Conservation (phyloP, 202 grass and related monocot genomes). For the Saccharum hybrid region DNA sequence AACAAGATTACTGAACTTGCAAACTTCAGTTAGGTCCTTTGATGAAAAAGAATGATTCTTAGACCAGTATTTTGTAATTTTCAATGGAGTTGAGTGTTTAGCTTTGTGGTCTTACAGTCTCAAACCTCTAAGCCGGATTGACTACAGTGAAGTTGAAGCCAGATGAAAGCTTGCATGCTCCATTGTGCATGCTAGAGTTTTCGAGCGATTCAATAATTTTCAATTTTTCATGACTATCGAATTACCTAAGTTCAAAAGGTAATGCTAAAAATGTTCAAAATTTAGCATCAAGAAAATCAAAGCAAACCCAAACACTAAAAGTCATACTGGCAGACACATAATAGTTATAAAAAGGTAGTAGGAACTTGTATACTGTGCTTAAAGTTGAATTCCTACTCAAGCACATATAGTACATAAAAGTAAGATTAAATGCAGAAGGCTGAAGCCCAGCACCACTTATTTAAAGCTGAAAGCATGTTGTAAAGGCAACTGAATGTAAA, state of each 20-base stretch:
- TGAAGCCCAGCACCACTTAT: background rate
- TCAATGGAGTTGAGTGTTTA: background rate
- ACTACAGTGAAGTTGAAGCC: constrained; percentile 18
- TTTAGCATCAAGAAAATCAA: background rate
- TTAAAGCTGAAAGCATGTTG: constrained; percentile 2
- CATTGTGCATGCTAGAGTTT: background rate
- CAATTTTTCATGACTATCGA: constrained; percentile 17
- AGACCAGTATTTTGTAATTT: background rate
- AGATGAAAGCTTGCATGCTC: background rate
- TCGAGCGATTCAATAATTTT: background rate
- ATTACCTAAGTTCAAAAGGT: constrained; percentile 17
- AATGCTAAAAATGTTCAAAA: background rate
- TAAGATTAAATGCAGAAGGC: background rate
- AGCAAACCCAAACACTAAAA: background rate
- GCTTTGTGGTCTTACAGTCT: background rate
- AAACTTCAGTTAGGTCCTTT: constrained; percentile 24
- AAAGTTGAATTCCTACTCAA: background rate
- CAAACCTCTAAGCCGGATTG: background rate
- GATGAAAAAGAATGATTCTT: background rate
- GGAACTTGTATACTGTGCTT: background rate
- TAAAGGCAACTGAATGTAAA: constrained; percentile 19
- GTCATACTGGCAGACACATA: background rate
- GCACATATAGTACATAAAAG: background rate
- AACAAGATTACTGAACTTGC: constrained; percentile 3
- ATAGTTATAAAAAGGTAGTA: background rate